Percentiles rank a stretch among this genome's conserved stretches.
Evolutionary conservation across 1,284 basidiomycete genomes (phyloP).

Genomic region (Malassezia sp.): DNA sequence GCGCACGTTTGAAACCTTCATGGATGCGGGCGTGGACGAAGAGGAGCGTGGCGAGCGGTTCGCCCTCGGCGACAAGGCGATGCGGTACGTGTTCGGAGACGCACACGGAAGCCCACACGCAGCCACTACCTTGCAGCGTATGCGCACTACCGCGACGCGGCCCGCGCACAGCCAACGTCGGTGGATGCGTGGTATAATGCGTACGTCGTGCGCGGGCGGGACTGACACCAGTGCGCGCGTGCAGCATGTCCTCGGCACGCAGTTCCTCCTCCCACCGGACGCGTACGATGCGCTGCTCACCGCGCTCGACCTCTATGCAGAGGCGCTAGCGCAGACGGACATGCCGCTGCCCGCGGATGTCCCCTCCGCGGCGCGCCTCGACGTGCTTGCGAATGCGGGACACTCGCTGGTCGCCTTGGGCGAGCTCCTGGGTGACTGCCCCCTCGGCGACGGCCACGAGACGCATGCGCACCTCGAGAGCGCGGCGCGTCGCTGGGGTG

Average conservation of each 20-base stretch:
- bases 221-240: slow-evolving; percentile 7
- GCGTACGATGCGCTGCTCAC: slow-evolving; percentile 1
- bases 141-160: slow-evolving; percentile 2
- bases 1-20: slow-evolving; percentile 11
- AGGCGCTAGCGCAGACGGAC: background rate
- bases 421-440: slow-evolving; percentile 4
- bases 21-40: slow-evolving; percentile 15
- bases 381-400: slow-evolving; percentile 10
- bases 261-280: background rate
- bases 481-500: slow-evolving; percentile 4
- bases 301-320: background rate
- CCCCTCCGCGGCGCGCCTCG: slow-evolving; percentile 8
- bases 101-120: no score
- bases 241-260: slow-evolving; percentile 8
- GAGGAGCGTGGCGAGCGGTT: slow-evolving; percentile 16
- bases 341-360: background rate
- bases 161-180: background rate
- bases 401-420: slow-evolving; percentile 9
- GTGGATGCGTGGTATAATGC: slow-evolving; percentile 15
- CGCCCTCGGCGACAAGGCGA: slow-evolving; percentile 7
- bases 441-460: no score
- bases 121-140: slow-evolving; percentile 8
- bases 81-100: slow-evolving; percentile 4
- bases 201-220: background rate
- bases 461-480: slow-evolving; percentile 1